Evolutionary conservation across 805 yeast genomes (phyloP), one percentile per base, ranked within the genome.

Genomic region (Pichia nanzhaoensis): DNA sequence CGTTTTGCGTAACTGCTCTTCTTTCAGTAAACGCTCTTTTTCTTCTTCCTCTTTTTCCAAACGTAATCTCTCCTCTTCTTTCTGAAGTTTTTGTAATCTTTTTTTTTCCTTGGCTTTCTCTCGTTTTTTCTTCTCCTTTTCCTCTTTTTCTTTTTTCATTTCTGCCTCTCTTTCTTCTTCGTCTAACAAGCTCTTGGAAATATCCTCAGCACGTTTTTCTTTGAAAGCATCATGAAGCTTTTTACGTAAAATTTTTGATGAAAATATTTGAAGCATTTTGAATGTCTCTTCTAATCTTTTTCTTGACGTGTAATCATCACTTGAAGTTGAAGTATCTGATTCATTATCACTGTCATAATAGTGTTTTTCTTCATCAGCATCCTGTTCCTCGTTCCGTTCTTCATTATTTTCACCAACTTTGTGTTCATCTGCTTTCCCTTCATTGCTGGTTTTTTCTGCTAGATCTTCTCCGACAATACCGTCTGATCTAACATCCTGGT

Each of bases 121-220:
- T 58, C 74, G 77, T 61, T 78, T 81, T 52, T 72, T 69, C 58
- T 71, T 72, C 54, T 82, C 82, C 59, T 79, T 80, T 58, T 80
- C 77, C 55, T 81, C 85, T 49, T 74, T 77, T 41, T 77, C 84
- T 57, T 74, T 79, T 60, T 79, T 75, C 38, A 79, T 77, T 39
- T 66, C 67, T 51, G 80, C 82, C 61, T 82, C 91, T 7, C 78
- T 81, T 52, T 83, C 89, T 37, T 83, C 66, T 56, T 84, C 91
- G 57, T 74, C 78, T 48, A 84, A 69, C 50, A 84, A 69, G 48
- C 73, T 75, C 46, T 72, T 67, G 10, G 83, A 74, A 47, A 82
- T 72, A 54, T 84, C 93, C 48, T 83, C 87, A 12, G 95, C 90
- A 39, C 84, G 77, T 51, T 79, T 83, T 55, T 83, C 90, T 50